These are phyloP conservation scores for Haplosporangium gracile DNA, from an alignment of 192 early-diverging fungal species.

Conservation along the genomic window DNA sequence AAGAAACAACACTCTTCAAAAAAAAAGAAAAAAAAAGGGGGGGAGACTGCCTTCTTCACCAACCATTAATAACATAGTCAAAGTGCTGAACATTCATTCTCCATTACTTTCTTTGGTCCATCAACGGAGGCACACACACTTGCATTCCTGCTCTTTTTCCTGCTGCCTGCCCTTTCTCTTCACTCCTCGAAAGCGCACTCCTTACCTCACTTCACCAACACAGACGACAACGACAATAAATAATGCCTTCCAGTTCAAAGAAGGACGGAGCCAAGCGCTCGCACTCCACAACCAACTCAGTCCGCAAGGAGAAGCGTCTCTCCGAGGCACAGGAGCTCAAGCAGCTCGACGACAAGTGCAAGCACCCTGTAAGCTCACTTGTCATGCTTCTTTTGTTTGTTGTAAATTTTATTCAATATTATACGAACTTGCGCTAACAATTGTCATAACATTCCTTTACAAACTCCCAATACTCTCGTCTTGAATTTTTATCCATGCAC, in stretches of 20 bases:
- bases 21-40: too few species aligned
- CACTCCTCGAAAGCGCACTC: too few species aligned
- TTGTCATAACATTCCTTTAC: neutral
- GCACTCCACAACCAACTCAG: slow-evolving; percentile 1
- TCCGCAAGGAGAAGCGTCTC: slow-evolving; percentile 59
- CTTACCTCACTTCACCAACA: neutral
- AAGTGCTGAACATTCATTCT: too few species aligned
- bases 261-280: slow-evolving; percentile 35
- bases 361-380: slow-evolving; percentile 56
- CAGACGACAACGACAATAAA: neutral
- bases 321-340: slow-evolving; percentile 63
- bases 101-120: neutral
- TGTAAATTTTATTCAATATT: too few species aligned
- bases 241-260: slow-evolving; percentile 33
- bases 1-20: too few species aligned
- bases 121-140: neutral
- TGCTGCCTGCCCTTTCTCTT: neutral
- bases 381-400: too few species aligned
- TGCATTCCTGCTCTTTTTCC: neutral
- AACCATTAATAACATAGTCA: too few species aligned
- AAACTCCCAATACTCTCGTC: neutral
- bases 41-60: too few species aligned
- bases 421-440: too few species aligned
- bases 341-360: slow-evolving; percentile 60
- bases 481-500: neutral